Conservation (phyloP, 2,329 filamentous ascomycete species). For the Diaporthe batatas region DNA sequence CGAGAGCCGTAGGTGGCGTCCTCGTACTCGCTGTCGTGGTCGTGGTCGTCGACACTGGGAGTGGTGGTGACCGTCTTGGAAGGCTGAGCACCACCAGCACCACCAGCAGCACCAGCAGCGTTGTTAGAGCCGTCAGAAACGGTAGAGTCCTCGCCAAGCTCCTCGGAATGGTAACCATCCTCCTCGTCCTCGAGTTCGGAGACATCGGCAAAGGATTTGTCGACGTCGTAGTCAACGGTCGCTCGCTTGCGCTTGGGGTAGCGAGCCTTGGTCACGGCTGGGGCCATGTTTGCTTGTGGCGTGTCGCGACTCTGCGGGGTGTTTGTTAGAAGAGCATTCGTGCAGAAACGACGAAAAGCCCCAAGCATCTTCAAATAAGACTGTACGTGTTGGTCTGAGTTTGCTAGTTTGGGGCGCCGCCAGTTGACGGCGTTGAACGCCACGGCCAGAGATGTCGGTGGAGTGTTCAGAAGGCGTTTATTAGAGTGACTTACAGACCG, state of each 20-base stretch:
- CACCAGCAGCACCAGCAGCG: no score
- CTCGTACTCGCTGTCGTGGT: conserved; percentile 20
- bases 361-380: not conserved
- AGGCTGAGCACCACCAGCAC: no score
- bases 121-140: not conserved
- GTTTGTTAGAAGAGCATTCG: not conserved
- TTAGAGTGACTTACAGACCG: not conserved
- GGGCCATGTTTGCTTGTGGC: not conserved
- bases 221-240: conserved; percentile 2
- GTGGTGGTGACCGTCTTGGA: not conserved
- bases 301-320: not conserved
- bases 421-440: not conserved
- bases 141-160: not conserved
- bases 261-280: not conserved
- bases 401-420: not conserved
- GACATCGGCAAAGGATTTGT: not conserved
- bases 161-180: not conserved
- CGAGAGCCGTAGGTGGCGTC: conserved; percentile 24
- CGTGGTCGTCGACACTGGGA: not conserved
- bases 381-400: no score
- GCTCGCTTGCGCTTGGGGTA: conserved; percentile 28
- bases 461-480: no score
- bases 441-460: no score
- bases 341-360: not conserved
- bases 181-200: conserved; percentile 3